A percentile compares a stretch with the other conserved stretches of the same genome.
These are phyloP conservation scores for Moelleriella libera DNA, from an alignment of 2,329 filamentous ascomycete species.

Conservation along the genomic window DNA sequence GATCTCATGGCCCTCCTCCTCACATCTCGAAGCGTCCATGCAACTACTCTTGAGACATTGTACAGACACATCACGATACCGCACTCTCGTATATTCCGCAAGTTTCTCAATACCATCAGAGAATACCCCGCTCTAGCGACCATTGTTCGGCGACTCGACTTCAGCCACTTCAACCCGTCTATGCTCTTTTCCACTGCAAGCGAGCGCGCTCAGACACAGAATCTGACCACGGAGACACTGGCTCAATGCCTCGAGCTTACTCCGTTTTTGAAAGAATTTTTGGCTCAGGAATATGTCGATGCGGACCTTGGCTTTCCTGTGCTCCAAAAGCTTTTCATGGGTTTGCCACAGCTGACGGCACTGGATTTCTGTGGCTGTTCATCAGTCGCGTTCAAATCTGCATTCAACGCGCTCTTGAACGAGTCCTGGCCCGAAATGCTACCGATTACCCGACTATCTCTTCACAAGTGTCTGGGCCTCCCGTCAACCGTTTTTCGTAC, in stretches of 20 bases:
- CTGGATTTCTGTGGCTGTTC: conserved; percentile 70
- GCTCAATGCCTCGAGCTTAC: conserved; percentile 57
- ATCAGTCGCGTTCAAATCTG: conserved; percentile 49
- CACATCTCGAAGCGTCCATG: conserved; percentile 62
- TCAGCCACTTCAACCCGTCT: conserved; percentile 74
- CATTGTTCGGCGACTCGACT: conserved; percentile 66
- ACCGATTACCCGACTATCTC: conserved; percentile 51
- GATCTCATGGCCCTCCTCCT: conserved; percentile 65
- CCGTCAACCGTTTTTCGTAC: conserved; percentile 52
- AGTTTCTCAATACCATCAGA: conserved; percentile 58
- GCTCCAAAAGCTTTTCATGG: conserved; percentile 55
- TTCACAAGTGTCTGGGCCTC: conserved; percentile 67
- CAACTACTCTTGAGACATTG: conserved; percentile 58
- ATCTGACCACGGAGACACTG: conserved; percentile 61
- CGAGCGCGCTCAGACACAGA: conserved; percentile 61
- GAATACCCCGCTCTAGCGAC: conserved; percentile 56
- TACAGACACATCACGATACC: conserved; percentile 72
- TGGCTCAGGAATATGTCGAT: conserved; percentile 70
- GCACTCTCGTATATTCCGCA: conserved; percentile 71
- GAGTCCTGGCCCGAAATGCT: conserved; percentile 38
- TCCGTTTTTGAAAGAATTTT: conserved; percentile 62
- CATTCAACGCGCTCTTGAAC: conserved; percentile 44
- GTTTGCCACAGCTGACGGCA: conserved; percentile 48
- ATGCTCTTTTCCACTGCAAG: conserved; percentile 62
- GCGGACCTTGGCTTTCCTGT: conserved; percentile 58